Percentiles rank a stretch among this genome's conserved stretches.
phyloP scores from a whole-genome alignment of 1,139 yeast genomes.

The Lodderomyces pseudojiufengensis region DNA sequence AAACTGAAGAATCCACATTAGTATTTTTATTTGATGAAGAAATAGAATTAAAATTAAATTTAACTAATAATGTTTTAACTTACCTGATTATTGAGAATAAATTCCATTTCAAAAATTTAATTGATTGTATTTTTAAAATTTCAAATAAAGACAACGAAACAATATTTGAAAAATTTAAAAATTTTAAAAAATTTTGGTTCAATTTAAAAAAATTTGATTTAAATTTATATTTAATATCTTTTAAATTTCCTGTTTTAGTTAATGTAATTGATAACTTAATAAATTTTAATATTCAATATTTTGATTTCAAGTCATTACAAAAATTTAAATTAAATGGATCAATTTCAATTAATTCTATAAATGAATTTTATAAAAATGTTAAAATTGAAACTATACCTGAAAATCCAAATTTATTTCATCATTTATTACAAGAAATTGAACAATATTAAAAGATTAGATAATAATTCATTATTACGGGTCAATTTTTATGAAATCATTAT shows the following conservation, averaged over 20 bases:
- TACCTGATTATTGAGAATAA: constrained; percentile 1
- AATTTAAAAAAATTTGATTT: constrained; percentile 22
- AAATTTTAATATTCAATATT: constrained; percentile 14
- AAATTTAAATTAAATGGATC: constrained; percentile 1
- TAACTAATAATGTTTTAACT: constrained; percentile 8
- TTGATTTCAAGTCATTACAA: constrained; percentile 7
- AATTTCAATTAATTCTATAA: not conserved
- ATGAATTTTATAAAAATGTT: no score
- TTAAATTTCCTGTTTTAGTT: constrained; percentile 25
- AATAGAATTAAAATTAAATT: constrained; percentile 16
- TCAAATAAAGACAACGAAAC: constrained; percentile 2
- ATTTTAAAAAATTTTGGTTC: constrained; percentile 20
- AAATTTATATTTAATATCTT: constrained; percentile 26
- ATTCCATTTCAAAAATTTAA: constrained; percentile 8
- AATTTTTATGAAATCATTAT: no score
- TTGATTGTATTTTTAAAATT: constrained; percentile 9
- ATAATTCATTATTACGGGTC: no score
- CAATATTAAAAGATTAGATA: not conserved
- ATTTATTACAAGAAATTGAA: not conserved
- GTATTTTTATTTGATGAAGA: constrained; percentile 18
- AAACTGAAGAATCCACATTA: constrained; percentile 10
- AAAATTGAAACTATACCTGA: no score
- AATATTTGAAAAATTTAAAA: constrained; percentile 14
- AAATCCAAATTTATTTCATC: no score
- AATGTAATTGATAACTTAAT: constrained; percentile 6